Conservation (phyloP, 2,329 filamentous ascomycete species). For the Fusarium sp. region DNA sequence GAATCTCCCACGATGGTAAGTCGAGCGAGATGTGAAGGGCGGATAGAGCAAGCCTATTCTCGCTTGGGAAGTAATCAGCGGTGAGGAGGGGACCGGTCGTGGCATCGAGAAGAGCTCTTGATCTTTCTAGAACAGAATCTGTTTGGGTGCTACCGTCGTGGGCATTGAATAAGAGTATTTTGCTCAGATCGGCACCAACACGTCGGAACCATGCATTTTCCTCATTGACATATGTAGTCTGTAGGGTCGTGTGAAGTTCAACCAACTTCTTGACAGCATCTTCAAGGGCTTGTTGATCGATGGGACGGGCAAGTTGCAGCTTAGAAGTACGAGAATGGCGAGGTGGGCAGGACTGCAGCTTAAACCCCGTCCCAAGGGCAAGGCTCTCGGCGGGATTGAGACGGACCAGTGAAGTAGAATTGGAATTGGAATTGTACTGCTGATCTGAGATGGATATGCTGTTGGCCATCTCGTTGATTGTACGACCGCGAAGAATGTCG, state of each 20-base stretch:
- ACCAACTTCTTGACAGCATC: not conserved
- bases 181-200: not conserved
- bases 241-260: not conserved
- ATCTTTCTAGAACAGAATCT: not conserved
- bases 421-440: not conserved
- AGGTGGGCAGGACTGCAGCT: not conserved
- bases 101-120: not conserved
- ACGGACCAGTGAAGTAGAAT: not conserved
- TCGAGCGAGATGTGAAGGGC: not conserved
- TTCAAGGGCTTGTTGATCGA: not conserved
- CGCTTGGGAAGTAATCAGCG: not conserved
- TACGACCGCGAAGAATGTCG: not conserved
- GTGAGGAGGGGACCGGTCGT: not conserved
- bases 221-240: not conserved
- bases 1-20: not conserved
- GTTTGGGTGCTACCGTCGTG: not conserved
- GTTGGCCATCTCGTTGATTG: not conserved
- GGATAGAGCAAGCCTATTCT: not conserved
- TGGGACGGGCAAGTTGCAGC: not conserved
- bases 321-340: not conserved
- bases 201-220: not conserved
- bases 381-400: not conserved
- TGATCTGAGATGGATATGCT: not conserved
- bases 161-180: not conserved
- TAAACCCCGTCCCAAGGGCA: not conserved